These are phyloP conservation scores for Talaromyces sp. DNA, from an alignment of 2,329 filamentous ascomycete genomes.

Conservation along the genomic window DNA sequence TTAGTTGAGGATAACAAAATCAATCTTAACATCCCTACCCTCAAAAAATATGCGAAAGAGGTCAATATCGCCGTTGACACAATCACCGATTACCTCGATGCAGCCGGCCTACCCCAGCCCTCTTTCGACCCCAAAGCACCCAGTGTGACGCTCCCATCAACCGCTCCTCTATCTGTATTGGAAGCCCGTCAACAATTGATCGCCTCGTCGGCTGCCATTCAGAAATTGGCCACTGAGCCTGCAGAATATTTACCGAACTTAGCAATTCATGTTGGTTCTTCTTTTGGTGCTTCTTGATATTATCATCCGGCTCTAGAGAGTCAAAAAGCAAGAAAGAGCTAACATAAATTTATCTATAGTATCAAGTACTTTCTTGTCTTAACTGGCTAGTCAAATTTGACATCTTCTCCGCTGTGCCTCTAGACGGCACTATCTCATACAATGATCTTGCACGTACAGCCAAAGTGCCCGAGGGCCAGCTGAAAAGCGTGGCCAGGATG, in stretches of 20 bases:
- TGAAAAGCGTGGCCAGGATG: conserved; percentile 44
- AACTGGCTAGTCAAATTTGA: neutral
- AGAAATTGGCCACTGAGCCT: neutral
- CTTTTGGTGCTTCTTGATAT: neutral
- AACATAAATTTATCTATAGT: neutral
- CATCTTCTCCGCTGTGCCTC: neutral
- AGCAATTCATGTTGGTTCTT: neutral
- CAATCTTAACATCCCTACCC: neutral
- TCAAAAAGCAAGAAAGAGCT: neutral
- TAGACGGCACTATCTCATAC: neutral
- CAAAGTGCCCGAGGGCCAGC: conserved; percentile 18
- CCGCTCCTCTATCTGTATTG: neutral
- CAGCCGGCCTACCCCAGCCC: neutral
- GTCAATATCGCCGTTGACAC: neutral
- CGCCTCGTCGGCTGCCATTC: neutral
- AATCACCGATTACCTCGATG: neutral
- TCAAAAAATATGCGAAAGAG: neutral
- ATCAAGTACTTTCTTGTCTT: neutral
- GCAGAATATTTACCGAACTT: neutral
- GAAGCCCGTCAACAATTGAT: neutral
- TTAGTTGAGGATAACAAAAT: neutral
- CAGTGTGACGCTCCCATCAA: neutral
- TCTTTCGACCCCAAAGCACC: neutral
- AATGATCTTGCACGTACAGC: conserved; percentile 8
- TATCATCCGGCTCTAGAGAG: neutral